Conservation (phyloP, 1,139 yeast genomes). For the Saccharomyces hybrid region DNA sequence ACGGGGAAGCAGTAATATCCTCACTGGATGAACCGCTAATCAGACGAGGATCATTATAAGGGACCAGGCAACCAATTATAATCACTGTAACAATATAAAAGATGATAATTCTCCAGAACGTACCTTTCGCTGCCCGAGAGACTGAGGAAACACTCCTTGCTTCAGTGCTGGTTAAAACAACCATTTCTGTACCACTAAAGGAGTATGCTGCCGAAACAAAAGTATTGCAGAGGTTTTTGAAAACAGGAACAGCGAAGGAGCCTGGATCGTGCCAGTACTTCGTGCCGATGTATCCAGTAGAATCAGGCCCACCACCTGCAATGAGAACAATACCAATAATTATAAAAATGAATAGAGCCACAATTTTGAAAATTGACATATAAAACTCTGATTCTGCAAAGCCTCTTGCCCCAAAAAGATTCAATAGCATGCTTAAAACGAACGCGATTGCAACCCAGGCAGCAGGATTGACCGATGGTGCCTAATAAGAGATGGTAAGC, state of each 20-base stretch:
- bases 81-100: conserved; percentile 56
- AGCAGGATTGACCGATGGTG: conserved; percentile 19
- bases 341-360: conserved; percentile 58
- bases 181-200: conserved; percentile 74
- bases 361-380: conserved; percentile 50
- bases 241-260: conserved; percentile 53
- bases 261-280: conserved; percentile 58
- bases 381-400: conserved; percentile 64
- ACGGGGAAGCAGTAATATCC: conserved; percentile 45
- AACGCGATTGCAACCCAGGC: conserved; percentile 51
- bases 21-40: conserved; percentile 40
- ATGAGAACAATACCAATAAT: conserved; percentile 59
- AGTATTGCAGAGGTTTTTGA: conserved; percentile 74
- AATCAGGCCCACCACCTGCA: conserved; percentile 60
- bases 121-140: conserved; percentile 65
- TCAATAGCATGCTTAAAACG: conserved; percentile 45
- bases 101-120: conserved; percentile 60
- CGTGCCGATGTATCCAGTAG: conserved; percentile 49
- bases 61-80: conserved; percentile 60
- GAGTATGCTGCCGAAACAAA: conserved; percentile 81
- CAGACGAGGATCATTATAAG: conserved; percentile 47
- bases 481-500: conserved; percentile 60
- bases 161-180: conserved; percentile 82
- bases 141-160: conserved; percentile 55
- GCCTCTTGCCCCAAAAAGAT: conserved; percentile 55